Evolutionary conservation across 1,139 yeast species (phyloP).

Genomic region (Yamadazyma spencermartinsiae): DNA sequence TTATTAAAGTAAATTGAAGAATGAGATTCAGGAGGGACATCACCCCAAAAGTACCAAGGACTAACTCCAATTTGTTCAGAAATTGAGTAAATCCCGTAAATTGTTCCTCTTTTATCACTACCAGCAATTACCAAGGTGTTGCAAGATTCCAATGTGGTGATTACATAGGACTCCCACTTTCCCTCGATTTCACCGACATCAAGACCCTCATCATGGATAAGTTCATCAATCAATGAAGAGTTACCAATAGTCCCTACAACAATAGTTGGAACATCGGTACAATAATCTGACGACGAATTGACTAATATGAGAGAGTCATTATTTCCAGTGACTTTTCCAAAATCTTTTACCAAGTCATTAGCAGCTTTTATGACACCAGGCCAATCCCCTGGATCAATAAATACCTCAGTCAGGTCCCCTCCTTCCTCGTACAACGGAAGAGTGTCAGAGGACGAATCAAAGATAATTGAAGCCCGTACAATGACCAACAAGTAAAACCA

Average conservation of each 20-base stretch:
- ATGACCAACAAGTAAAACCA: constrained; percentile 3
- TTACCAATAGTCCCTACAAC: constrained; percentile 19
- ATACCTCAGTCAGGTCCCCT: constrained; percentile 6
- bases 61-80: constrained; percentile 19
- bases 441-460: constrained; percentile 8
- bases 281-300: constrained; percentile 3
- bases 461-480: constrained; percentile 9
- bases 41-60: constrained; percentile 20
- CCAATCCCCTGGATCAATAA: constrained; percentile 15
- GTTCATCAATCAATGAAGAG: constrained; percentile 12
- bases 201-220: constrained; percentile 9
- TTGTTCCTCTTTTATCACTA: constrained; percentile 19
- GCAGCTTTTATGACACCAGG: constrained; percentile 17
- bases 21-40: constrained; percentile 14
- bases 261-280: constrained; percentile 9
- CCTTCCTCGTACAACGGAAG: constrained; percentile 8
- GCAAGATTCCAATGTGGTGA: constrained; percentile 10
- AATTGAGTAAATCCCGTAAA: constrained; percentile 17
- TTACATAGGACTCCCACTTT: constrained; percentile 18
- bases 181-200: constrained; percentile 15
- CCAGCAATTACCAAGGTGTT: constrained; percentile 18
- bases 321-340: constrained; percentile 12
- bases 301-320: constrained; percentile 6
- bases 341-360: constrained; percentile 12
- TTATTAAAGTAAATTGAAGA: constrained; percentile 12